Evolutionary conservation across 1,139 yeast species (phyloP).

Genomic region (Suhomyces chickasaworum): DNA sequence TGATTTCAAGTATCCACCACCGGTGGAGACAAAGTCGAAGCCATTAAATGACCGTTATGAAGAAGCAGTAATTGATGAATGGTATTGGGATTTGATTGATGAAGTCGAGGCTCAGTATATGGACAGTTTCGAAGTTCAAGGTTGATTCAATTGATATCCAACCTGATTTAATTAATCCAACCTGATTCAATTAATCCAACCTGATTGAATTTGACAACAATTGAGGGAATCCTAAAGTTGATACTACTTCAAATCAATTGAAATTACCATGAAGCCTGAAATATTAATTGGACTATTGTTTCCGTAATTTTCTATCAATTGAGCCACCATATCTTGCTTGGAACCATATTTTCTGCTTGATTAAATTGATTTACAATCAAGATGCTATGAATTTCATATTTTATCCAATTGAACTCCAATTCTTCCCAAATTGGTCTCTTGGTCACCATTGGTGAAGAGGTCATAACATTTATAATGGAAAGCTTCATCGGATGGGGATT

Average conservation of each 20-base stretch:
- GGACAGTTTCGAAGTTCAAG: constrained; percentile 41
- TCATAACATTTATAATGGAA: constrained; percentile 56
- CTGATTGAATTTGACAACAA: too few species aligned
- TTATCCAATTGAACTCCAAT: constrained; percentile 6
- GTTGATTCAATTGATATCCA: not conserved
- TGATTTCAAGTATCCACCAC: constrained; percentile 52
- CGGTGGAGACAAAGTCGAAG: constrained; percentile 41
- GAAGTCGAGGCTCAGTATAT: constrained; percentile 73
- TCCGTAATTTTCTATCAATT: too few species aligned
- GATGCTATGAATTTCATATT: too few species aligned
- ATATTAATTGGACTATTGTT: too few species aligned
- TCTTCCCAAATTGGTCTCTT: not conserved
- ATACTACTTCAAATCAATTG: too few species aligned
- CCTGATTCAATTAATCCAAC: too few species aligned
- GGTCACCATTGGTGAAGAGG: constrained; percentile 22
- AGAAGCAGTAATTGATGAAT: constrained; percentile 76
- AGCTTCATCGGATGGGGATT: constrained; percentile 37
- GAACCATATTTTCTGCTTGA: too few species aligned
- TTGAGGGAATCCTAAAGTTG: too few species aligned
- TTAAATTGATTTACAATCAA: too few species aligned
- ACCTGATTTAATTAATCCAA: too few species aligned
- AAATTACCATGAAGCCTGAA: too few species aligned
- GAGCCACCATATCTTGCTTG: too few species aligned
- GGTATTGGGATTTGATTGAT: constrained; percentile 80
- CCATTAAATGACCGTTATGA: constrained; percentile 65